These are phyloP conservation scores for Arbutus unedo DNA, from an alignment of 148 eudicot genomes.

Conservation along the genomic window DNA sequence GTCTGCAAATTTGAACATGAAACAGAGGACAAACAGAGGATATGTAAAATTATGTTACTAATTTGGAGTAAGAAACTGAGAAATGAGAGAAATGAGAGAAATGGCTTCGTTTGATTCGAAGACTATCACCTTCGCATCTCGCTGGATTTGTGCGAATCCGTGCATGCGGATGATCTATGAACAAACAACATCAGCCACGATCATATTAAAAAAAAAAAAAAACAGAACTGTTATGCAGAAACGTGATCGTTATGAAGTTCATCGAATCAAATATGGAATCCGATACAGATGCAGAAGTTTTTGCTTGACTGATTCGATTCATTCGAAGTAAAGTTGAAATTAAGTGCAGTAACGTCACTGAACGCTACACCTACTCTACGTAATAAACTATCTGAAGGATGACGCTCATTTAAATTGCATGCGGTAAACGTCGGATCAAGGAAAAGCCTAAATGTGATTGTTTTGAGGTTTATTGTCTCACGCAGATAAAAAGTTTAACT, in stretches of 20 bases:
- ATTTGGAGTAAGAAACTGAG: neutral
- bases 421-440: neutral
- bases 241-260: neutral
- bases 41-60: neutral
- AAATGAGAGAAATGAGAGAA: neutral
- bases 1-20: constrained; percentile 23
- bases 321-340: neutral
- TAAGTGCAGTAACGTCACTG: neutral
- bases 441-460: neutral
- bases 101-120: neutral
- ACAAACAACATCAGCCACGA: neutral
- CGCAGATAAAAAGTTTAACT: neutral
- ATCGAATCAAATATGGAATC: neutral
- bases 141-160: constrained; percentile 23
- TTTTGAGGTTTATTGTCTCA: neutral
- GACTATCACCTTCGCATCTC: neutral
- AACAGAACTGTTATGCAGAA: neutral
- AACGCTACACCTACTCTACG: neutral
- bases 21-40: neutral
- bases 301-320: neutral
- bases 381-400: neutral
- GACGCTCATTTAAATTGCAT: neutral
- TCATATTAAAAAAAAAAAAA: neutral
- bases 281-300: neutral
- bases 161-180: constrained; percentile 41